Conservation (phyloP, 2,329 filamentous ascomycete species). For the Chaetothyriales sp. region DNA sequence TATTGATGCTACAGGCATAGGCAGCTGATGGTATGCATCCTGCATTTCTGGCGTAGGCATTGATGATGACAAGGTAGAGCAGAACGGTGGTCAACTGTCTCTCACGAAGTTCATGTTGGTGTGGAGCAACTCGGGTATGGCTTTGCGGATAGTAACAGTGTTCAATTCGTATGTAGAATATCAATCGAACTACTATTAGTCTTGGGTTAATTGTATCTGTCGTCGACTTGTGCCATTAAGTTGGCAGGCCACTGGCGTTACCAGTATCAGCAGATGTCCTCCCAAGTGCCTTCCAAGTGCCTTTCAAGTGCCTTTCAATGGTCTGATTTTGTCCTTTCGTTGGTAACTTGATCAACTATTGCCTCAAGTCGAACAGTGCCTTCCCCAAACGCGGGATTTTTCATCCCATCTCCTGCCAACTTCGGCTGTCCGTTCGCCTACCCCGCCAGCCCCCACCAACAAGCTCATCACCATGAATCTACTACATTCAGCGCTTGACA, state of each 20-base stretch:
- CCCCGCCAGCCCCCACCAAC: not conserved
- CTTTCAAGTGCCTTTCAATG: too few relatives aligned
- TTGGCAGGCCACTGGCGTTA: not conserved
- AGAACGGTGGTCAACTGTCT: not conserved
- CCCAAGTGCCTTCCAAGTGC: not conserved
- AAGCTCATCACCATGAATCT: slow-evolving; percentile 52
- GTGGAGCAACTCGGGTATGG: not conserved
- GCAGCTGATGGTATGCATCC: too few relatives aligned
- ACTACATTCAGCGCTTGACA: slow-evolving; percentile 83
- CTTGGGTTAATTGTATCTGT: too few relatives aligned
- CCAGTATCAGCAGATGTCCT: not conserved
- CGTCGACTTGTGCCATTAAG: too few relatives aligned
- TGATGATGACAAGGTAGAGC: not conserved
- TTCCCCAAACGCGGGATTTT: not conserved
- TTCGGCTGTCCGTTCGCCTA: not conserved
- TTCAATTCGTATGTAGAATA: not conserved
- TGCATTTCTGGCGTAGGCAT: not conserved
- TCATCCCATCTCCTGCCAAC: not conserved
- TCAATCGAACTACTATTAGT: not conserved
- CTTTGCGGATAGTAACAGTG: not conserved
- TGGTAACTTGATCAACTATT: not conserved
- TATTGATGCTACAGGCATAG: not conserved
- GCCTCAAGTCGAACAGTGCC: not conserved
- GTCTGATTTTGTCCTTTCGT: not conserved
- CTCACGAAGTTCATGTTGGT: not conserved